A percentile compares a stretch with the other conserved stretches of the same genome.
These are phyloP conservation scores for Megacollybia marginata DNA, from an alignment of 768 basidiomycete genomes.

Conservation along the genomic window DNA sequence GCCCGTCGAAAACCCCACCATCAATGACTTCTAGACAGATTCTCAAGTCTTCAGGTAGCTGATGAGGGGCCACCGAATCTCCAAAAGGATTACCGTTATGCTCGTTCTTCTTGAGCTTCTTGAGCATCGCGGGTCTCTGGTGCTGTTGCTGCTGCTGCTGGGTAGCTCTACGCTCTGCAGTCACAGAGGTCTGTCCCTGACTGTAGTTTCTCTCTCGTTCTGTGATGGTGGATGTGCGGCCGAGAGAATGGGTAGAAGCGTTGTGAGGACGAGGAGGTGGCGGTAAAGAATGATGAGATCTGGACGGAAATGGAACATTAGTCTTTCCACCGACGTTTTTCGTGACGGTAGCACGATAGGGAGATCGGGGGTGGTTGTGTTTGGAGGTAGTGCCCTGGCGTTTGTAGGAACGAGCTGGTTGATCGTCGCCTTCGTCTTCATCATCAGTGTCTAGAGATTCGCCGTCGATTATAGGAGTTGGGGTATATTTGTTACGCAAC, in stretches of 20 bases:
- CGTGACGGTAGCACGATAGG: constrained; percentile 52
- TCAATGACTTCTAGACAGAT: constrained; percentile 84
- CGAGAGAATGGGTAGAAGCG: constrained; percentile 69
- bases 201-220: constrained; percentile 45
- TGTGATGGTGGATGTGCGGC: constrained; percentile 55
- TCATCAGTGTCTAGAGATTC: constrained; percentile 68
- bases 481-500: constrained; percentile 41
- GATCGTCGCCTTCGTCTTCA: constrained; percentile 56
- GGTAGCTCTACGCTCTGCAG: constrained; percentile 23
- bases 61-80: constrained; percentile 61
- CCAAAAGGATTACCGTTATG: constrained; percentile 38
- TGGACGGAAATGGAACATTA: constrained; percentile 68
- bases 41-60: constrained; percentile 82
- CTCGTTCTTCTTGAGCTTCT: constrained; percentile 64
- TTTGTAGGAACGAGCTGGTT: constrained; percentile 25
- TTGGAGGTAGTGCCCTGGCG: constrained; percentile 30
- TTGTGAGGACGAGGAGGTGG: constrained; percentile 47
- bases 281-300: constrained; percentile 74
- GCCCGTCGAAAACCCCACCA: constrained; percentile 82
- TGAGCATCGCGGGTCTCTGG: constrained; percentile 46
- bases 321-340: constrained; percentile 32
- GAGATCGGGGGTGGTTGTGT: constrained; percentile 69
- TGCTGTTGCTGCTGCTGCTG: too few species aligned
- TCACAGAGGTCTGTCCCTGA: constrained; percentile 29
- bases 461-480: constrained; percentile 57